Base-by-base conservation (phyloP, 148 eudicot species). In the Fagopyrum esculentum region DNA sequence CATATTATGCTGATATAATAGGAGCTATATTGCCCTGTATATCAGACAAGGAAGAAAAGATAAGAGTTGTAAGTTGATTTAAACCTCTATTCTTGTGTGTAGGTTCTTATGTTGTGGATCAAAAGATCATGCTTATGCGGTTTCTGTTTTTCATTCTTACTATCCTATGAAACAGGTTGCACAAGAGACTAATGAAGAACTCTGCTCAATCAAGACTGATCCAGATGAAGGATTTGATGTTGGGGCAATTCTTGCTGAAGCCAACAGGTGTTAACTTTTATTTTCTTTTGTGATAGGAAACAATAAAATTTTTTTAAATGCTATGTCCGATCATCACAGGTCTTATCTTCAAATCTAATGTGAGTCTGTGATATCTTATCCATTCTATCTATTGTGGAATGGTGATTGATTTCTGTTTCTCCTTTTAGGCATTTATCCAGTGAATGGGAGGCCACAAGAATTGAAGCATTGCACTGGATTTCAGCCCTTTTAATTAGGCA, bases 391-490 rank as follows among this genome's bases (percentile, higher is more conserved):
- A 35, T 64, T 64, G 70, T n/a, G n/a, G 30, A 79, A 46, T 77
- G 52, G 60, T 71, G 57, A 57, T 80, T 56, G 54, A 50, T 7
- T 76, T 40, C 48, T 57, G 76, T 56, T 35, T 35, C 40, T 35
- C 40, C 40, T 80, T 52, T 45, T 54, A 93, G 98, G 77, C 94
- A 91, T 84, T 80, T 93, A 78, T 86, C 97, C 45, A 91, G 88
- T 85, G 98, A 93, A 81, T 91, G 94, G 97, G 98, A 93, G 84
- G 97, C 95, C 75, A 91, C 98, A 57, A 92, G 98, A 47, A 88
- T 91, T 57, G 98, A 93, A 84, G 91, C 98, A 64, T 78, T 93
- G 80, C 88, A 93, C 72, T 93, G 98, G 98, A 89, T 93, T 78
- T 89, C 90, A 66, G 85, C 90, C 76, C 93, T 93, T 75, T 73